Conservation (phyloP, 371 early-diverging fungal species). For the Rhizopus microsporus region DNA sequence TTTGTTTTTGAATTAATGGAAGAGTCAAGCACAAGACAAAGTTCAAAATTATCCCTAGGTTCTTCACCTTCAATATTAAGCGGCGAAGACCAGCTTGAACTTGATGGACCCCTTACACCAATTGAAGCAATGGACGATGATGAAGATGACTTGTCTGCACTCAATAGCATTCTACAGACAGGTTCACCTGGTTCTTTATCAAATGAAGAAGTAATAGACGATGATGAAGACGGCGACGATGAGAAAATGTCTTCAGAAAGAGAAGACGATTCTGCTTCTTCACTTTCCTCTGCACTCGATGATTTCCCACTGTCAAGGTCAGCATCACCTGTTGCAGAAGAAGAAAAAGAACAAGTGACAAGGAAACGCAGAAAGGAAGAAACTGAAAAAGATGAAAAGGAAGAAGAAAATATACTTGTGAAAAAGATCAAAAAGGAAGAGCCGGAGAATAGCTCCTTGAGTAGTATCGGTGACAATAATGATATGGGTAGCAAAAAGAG, state of each 20-base stretch:
- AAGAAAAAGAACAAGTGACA: constrained; percentile 25
- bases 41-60: constrained; percentile 45
- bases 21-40: constrained; percentile 29
- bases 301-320: constrained; percentile 42
- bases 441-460: background rate
- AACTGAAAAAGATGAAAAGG: background rate
- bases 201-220: constrained; percentile 25
- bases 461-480: constrained; percentile 8
- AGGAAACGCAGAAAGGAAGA: constrained; percentile 18
- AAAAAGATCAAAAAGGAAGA: too few relatives aligned
- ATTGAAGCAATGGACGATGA: constrained; percentile 33
- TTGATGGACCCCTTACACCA: constrained; percentile 31
- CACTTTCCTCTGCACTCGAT: constrained; percentile 44
- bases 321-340: constrained; percentile 32
- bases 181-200: constrained; percentile 33
- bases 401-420: background rate
- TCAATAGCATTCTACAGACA: constrained; percentile 28
- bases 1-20: background rate
- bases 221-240: constrained; percentile 11
- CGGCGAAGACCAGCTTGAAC: constrained; percentile 31
- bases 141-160: constrained; percentile 29
- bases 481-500: constrained; percentile 5
- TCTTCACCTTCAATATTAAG: constrained; percentile 49
- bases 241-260: constrained; percentile 12
- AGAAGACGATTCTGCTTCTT: constrained; percentile 34